A percentile compares a stretch with the other conserved stretches of the same genome.
These are phyloP conservation scores for Isabelozyma heimii DNA, from an alignment of 805 yeast genomes.

Conservation along the genomic window DNA sequence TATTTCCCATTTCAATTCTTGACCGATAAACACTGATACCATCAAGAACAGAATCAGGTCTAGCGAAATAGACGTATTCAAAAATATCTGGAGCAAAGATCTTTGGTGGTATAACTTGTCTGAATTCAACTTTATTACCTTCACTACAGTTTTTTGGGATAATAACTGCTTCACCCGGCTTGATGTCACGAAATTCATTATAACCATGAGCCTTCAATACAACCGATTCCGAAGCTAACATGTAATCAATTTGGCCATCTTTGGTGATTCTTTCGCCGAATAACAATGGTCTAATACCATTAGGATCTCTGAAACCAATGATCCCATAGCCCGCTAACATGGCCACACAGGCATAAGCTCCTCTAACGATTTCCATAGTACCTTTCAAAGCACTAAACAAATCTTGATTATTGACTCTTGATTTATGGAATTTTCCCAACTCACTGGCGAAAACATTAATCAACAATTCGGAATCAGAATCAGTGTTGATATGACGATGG, in stretches of 20 bases:
- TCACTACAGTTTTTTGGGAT: conserved; percentile 65
- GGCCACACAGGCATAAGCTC: conserved; percentile 96
- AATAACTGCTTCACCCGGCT: conserved; percentile 96
- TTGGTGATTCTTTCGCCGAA: conserved; percentile 70
- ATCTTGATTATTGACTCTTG: conserved; percentile 88
- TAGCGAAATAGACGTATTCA: conserved; percentile 96
- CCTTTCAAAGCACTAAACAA: conserved; percentile 83
- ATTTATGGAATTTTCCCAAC: conserved; percentile 86
- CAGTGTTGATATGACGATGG: conserved; percentile 97
- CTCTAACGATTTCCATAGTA: conserved; percentile 76
- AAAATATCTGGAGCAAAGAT: conserved; percentile 92
- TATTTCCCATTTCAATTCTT: conserved; percentile 90
- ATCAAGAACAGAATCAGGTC: conserved; percentile 94
- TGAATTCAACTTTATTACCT: conserved; percentile 61
- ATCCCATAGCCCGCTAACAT: conserved; percentile 95
- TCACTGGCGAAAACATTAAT: conserved; percentile 90
- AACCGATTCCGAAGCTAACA: conserved; percentile 94
- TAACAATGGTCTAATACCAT: conserved; percentile 90
- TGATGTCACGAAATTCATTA: conserved; percentile 71
- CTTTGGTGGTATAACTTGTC: conserved; percentile 77
- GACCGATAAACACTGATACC: conserved; percentile 96
- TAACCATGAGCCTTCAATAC: conserved; percentile 92
- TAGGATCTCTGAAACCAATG: conserved; percentile 95
- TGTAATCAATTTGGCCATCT: conserved; percentile 77
- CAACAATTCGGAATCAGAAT: conserved; percentile 89